phyloP scores from a whole-genome alignment of 805 yeast species.

The Candida saitoana region DNA sequence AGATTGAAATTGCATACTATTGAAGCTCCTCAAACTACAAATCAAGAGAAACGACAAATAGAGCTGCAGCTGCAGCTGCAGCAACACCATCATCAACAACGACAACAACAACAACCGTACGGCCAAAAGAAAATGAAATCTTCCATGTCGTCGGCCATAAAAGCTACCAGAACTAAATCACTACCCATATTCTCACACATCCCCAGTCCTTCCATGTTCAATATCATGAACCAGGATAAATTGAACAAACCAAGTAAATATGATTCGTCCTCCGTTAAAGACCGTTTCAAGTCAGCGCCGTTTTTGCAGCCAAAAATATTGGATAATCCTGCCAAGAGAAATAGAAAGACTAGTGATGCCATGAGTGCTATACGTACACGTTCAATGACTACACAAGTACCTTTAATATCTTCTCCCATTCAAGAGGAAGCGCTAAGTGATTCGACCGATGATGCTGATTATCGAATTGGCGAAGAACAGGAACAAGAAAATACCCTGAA shows the following conservation, averaged over 20 bases:
- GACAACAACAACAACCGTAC: slow-evolving; percentile 11
- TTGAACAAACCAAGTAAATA: slow-evolving; percentile 33
- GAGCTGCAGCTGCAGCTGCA: slow-evolving; percentile 7
- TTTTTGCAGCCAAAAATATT: slow-evolving; percentile 39
- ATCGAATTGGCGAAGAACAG: slow-evolving; percentile 13
- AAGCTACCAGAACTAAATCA: slow-evolving; percentile 43
- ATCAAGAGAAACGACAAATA: slow-evolving; percentile 7
- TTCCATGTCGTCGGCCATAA: slow-evolving; percentile 17
- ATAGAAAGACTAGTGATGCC: slow-evolving; percentile 14
- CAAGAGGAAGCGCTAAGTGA: slow-evolving; percentile 35
- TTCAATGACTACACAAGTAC: slow-evolving; percentile 36
- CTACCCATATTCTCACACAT: slow-evolving; percentile 38
- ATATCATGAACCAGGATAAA: slow-evolving; percentile 40
- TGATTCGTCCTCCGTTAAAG: slow-evolving; percentile 39
- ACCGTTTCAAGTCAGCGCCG: slow-evolving; percentile 44
- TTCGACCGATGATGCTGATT: slow-evolving; percentile 38
- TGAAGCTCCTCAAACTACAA: slow-evolving; percentile 12
- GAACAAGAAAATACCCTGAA: slow-evolving; percentile 9
- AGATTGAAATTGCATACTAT: slow-evolving; percentile 47
- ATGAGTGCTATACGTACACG: slow-evolving; percentile 39
- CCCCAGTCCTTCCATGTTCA: slow-evolving; percentile 36
- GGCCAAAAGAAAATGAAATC: slow-evolving; percentile 11
- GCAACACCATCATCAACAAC: slow-evolving; percentile 6
- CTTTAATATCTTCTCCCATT: slow-evolving; percentile 38
- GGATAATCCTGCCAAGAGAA: slow-evolving; percentile 31